A percentile compares a stretch with the other conserved stretches of the same genome.
These are phyloP conservation scores for Pichia sp. DNA, from an alignment of 1,139 yeast genomes.

Conservation along the genomic window DNA sequence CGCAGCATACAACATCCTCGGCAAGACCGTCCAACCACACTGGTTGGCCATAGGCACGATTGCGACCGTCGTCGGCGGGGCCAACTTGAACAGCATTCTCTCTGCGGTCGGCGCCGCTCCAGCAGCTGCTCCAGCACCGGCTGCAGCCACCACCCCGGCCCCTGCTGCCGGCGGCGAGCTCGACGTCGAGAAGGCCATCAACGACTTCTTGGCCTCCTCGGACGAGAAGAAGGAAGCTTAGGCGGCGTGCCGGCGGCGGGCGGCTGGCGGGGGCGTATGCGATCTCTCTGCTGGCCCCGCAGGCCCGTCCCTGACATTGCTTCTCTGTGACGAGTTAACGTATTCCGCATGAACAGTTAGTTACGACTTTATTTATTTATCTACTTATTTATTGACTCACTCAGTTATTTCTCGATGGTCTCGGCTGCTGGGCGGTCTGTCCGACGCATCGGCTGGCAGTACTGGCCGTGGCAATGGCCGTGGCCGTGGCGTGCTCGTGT, in stretches of 20 bases:
- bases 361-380: slow-evolving; percentile 1
- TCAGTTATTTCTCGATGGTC: background rate
- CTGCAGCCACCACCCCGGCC: slow-evolving; percentile 36
- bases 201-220: slow-evolving; percentile 27
- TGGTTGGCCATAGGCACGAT: slow-evolving; percentile 40
- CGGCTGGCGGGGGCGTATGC: background rate
- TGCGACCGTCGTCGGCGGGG: slow-evolving; percentile 36
- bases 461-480: too few species aligned
- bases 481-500: too few species aligned
- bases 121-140: slow-evolving; percentile 45
- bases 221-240: slow-evolving; percentile 13
- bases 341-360: background rate
- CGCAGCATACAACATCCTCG: slow-evolving; percentile 58
- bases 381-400: slow-evolving; percentile 3
- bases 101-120: slow-evolving; percentile 45
- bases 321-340: background rate
- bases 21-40: slow-evolving; percentile 62
- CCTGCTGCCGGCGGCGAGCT: slow-evolving; percentile 46
- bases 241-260: background rate
- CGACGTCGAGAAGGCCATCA: slow-evolving; percentile 55
- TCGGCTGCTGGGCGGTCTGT: too few species aligned
- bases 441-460: too few species aligned
- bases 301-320: background rate
- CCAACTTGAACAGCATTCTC: slow-evolving; percentile 25
- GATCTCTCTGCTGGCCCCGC: background rate